Conservation (phyloP, 2,329 filamentous ascomycete species). For the Emydomyces testavorans region DNA sequence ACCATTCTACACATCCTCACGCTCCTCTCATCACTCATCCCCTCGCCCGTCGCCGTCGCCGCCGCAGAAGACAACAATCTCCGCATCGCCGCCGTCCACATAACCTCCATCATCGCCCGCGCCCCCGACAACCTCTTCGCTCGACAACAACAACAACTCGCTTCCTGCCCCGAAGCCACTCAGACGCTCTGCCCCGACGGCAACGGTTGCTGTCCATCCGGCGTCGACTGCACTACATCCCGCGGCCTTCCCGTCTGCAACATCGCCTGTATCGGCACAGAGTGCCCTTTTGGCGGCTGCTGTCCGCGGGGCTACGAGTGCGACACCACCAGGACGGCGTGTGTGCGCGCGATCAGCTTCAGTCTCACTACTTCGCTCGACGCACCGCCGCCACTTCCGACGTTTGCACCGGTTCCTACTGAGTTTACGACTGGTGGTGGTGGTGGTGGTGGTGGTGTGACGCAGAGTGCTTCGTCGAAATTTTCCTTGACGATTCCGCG, state of each 20-base stretch:
- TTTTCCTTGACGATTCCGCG: neutral
- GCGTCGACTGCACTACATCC: neutral
- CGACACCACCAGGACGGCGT: neutral
- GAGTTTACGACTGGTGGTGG: neutral
- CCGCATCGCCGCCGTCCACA: conserved; percentile 2
- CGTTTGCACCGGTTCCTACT: neutral
- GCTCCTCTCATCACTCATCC: neutral
- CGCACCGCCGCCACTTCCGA: neutral
- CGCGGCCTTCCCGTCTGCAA: conserved; percentile 5
- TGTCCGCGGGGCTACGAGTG: conserved; percentile 5
- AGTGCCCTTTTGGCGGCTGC: conserved; percentile 7
- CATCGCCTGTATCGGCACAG: neutral
- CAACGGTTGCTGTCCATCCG: conserved; percentile 5
- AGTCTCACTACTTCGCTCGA: neutral
- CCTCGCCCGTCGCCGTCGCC: neutral
- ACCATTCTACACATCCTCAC: neutral
- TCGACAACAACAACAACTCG: conserved; percentile 6
- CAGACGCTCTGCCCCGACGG: conserved; percentile 5
- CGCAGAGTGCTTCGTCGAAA: neutral
- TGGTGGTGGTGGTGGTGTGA: neutral
- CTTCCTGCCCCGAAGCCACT: conserved; percentile 1
- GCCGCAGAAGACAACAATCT: neutral
- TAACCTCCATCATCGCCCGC: conserved; percentile 5
- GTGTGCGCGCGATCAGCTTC: neutral
- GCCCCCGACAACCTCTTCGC: conserved; percentile 6